A percentile compares a stretch with the other conserved stretches of the same genome.
Evolutionary conservation across 2,329 filamentous ascomycete genomes (phyloP).

Genomic region (Metarhizium sp.): DNA sequence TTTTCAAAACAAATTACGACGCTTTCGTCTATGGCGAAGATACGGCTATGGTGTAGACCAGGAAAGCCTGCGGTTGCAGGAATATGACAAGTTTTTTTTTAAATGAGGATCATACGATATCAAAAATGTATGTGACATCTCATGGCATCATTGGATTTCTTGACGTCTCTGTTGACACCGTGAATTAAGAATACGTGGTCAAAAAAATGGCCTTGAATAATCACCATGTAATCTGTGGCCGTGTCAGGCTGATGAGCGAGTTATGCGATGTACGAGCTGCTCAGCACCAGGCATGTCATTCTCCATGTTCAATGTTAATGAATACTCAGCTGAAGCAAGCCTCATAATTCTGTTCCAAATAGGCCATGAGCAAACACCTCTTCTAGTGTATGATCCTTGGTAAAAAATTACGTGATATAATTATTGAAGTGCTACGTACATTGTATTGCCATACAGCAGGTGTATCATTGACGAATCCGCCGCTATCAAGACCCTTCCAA

Average conservation of each 20-base stretch:
- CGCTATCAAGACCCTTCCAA: background rate
- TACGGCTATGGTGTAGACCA: constrained; percentile 4
- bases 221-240: background rate
- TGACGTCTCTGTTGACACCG: constrained; percentile 7
- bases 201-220: background rate
- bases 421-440: background rate
- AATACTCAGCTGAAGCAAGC: background rate
- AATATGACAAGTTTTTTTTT: background rate
- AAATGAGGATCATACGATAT: constrained; percentile 2
- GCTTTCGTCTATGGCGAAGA: constrained; percentile 9
- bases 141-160: constrained; percentile 3
- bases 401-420: background rate
- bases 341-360: background rate
- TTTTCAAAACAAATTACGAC: constrained; percentile 16
- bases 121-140: constrained; percentile 3
- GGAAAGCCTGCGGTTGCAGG: background rate
- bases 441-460: background rate
- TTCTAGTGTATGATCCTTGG: background rate
- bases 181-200: background rate
- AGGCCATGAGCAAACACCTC: background rate
- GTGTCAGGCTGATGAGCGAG: background rate
- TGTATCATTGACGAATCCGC: background rate
- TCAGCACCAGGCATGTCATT: background rate
- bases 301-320: background rate
- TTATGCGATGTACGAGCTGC: background rate